These are phyloP conservation scores for Colletotrichum tofieldiae DNA, from an alignment of 2,329 filamentous ascomycete species.

Conservation along the genomic window DNA sequence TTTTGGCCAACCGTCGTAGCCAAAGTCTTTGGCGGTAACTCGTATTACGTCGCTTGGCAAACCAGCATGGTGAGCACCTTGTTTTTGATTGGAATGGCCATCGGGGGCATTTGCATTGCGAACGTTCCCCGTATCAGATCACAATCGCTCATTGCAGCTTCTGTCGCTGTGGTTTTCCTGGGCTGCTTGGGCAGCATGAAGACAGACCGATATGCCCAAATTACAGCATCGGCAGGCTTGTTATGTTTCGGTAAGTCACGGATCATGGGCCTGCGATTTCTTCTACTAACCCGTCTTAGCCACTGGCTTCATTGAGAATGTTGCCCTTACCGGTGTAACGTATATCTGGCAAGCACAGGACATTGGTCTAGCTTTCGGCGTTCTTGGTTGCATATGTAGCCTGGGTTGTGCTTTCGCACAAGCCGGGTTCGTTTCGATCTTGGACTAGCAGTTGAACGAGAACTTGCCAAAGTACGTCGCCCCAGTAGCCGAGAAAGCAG, in stretches of 20 bases:
- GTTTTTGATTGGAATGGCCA: conserved; percentile 57
- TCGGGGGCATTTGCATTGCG: conserved; percentile 54
- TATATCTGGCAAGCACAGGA: conserved; percentile 63
- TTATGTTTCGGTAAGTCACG: conserved; percentile 46
- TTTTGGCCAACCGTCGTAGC: conserved; percentile 62
- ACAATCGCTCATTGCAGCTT: neutral
- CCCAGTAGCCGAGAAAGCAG: conserved; percentile 53
- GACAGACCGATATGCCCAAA: neutral
- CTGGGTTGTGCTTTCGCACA: conserved; percentile 57
- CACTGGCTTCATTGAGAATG: conserved; percentile 58
- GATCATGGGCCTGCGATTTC: neutral
- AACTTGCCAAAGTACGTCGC: conserved; percentile 54
- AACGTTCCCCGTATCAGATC: conserved; percentile 48
- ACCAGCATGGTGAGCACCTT: conserved; percentile 59
- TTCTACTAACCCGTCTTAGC: conserved; percentile 42
- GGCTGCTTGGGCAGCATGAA: neutral
- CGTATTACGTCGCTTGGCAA: conserved; percentile 58
- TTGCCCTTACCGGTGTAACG: conserved; percentile 60
- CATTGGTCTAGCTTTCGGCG: conserved; percentile 61
- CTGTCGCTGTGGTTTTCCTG: neutral
- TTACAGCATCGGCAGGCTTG: conserved; percentile 36
- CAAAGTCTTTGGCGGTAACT: conserved; percentile 57
- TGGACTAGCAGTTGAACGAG: conserved; percentile 54
- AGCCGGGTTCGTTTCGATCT: conserved; percentile 56
- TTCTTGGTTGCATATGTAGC: conserved; percentile 62